phyloP scores from a whole-genome alignment of 2,329 filamentous ascomycete genomes.

The Calonectria honghensis region DNA sequence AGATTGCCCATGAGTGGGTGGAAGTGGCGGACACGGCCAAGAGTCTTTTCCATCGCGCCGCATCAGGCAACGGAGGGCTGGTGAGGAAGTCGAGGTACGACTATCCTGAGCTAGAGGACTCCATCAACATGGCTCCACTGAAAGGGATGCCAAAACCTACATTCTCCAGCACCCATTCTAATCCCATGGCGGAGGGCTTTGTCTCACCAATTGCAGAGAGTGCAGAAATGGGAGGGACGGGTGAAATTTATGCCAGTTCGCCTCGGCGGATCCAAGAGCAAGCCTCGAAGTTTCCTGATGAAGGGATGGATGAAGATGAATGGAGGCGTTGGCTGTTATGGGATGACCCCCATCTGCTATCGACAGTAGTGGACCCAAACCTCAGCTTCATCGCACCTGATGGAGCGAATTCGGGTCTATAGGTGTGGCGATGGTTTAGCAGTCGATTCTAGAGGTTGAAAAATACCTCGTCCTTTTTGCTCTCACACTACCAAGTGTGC shows the following conservation, averaged over 20 bases:
- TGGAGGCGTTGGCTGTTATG: slow-evolving; percentile 53
- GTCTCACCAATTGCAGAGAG: neutral
- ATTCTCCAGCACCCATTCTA: slow-evolving; percentile 12
- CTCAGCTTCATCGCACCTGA: neutral
- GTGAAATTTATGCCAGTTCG: neutral
- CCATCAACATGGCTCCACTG: slow-evolving; percentile 49
- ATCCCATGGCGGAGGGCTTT: neutral
- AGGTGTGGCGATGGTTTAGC: neutral
- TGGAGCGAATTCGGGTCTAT: neutral
- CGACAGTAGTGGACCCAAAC: slow-evolving; percentile 44
- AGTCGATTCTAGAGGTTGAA: neutral
- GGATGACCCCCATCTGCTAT: slow-evolving; percentile 53
- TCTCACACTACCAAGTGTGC: too few relatives aligned
- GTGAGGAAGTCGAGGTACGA: slow-evolving; percentile 51
- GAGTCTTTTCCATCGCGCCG: slow-evolving; percentile 41
- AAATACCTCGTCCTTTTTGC: neutral
- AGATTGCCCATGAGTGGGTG: slow-evolving; percentile 53
- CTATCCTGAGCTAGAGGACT: slow-evolving; percentile 52
- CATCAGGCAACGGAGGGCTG: slow-evolving; percentile 14
- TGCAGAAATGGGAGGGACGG: neutral
- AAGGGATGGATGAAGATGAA: slow-evolving; percentile 49
- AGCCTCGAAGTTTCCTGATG: slow-evolving; percentile 17
- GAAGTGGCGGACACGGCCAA: slow-evolving; percentile 50
- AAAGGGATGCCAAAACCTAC: slow-evolving; percentile 52
- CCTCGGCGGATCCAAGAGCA: neutral